phyloP scores from a whole-genome alignment of 495 filamentous ascomycete genomes.

The Oidiodendron maius region DNA sequence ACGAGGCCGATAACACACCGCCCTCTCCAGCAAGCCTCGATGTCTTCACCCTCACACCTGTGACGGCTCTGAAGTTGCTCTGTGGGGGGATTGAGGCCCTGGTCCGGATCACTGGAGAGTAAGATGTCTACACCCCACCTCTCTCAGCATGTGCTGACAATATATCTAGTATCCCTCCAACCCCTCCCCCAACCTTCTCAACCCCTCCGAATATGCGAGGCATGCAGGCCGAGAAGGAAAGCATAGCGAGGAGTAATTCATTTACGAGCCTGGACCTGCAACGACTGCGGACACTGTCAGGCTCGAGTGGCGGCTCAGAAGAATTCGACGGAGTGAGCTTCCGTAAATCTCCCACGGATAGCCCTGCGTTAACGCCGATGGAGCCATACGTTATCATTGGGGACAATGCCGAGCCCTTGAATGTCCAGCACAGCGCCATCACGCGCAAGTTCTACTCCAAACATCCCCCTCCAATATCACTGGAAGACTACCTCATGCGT shows the following conservation, averaged over 20 bases:
- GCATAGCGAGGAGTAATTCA: constrained; percentile 46
- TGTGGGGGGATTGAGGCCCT: constrained; percentile 67
- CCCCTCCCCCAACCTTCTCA: constrained; percentile 56
- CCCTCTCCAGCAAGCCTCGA: constrained; percentile 34
- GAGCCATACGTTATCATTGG: constrained; percentile 49
- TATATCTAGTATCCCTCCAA: constrained; percentile 49
- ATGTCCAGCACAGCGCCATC: constrained; percentile 71
- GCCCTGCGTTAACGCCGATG: constrained; percentile 27
- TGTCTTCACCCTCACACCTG: constrained; percentile 66
- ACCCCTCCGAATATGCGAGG: constrained; percentile 55
- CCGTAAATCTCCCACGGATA: constrained; percentile 36
- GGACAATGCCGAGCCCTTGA: constrained; percentile 54
- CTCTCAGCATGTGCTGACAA: not conserved
- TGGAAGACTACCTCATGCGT: constrained; percentile 80
- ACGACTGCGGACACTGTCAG: constrained; percentile 17
- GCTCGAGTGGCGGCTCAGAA: constrained; percentile 11
- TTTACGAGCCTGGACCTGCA: constrained; percentile 34
- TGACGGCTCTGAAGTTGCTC: constrained; percentile 75
- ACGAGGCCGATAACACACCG: constrained; percentile 7
- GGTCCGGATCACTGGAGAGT: constrained; percentile 61
- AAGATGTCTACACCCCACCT: not conserved
- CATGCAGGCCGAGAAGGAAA: constrained; percentile 53
- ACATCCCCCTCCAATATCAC: constrained; percentile 67
- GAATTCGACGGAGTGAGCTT: constrained; percentile 38
- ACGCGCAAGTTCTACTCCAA: constrained; percentile 91